Conservation (phyloP, 2,329 filamentous ascomycete genomes). For the Mariannaea sp. region DNA sequence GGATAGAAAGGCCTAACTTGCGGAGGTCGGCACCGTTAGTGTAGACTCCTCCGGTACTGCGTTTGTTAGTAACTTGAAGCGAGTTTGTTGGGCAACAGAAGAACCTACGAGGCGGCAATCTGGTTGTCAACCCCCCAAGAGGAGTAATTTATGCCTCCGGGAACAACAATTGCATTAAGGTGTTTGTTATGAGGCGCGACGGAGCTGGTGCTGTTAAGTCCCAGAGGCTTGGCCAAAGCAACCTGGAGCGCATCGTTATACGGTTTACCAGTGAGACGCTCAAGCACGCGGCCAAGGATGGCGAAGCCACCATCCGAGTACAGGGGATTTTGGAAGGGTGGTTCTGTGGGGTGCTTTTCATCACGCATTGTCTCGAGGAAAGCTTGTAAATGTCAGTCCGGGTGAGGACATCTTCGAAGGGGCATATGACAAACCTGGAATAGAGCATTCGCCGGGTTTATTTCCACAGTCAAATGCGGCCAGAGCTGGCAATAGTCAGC, state of each 20-base stretch:
- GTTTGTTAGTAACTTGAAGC: not conserved
- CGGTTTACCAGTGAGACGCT: constrained; percentile 15
- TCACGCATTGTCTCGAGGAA: constrained; percentile 21
- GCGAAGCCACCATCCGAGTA: constrained; percentile 33
- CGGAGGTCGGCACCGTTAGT: not conserved
- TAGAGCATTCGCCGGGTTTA: too few species aligned
- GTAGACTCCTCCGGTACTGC: not conserved
- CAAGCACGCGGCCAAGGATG: constrained; percentile 20
- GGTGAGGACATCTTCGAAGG: too few species aligned
- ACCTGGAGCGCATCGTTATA: constrained; percentile 22
- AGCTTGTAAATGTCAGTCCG: not conserved
- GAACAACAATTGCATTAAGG: constrained; percentile 22
- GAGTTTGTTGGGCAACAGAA: too few species aligned
- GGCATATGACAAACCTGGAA: too few species aligned
- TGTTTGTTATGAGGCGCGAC: constrained; percentile 1
- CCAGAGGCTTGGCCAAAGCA: not conserved
- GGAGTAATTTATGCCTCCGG: not conserved
- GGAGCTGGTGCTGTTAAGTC: constrained; percentile 2
- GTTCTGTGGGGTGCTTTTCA: constrained; percentile 11
- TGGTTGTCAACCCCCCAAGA: constrained; percentile 26
- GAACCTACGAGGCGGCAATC: constrained; percentile 28
- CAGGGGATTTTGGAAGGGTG: constrained; percentile 20
- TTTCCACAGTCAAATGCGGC: too few species aligned
- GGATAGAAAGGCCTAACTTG: not conserved
- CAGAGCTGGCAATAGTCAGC: too few species aligned